These are phyloP conservation scores for Suhomyces taliae DNA, from an alignment of 1,139 yeast species.

Conservation along the genomic window DNA sequence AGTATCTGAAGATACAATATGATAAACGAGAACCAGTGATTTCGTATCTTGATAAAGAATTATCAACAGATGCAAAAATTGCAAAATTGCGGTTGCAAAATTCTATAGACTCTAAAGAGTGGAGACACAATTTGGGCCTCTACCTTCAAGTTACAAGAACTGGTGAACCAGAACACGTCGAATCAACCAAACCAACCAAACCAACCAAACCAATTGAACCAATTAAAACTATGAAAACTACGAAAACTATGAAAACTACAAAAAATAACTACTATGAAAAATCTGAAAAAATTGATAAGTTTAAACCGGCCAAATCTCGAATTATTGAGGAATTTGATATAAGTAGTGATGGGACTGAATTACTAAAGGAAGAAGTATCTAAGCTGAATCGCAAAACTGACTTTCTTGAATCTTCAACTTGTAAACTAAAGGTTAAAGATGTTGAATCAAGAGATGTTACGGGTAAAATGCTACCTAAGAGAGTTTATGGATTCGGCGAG, in stretches of 20 bases:
- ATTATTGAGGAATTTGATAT: conserved; percentile 20
- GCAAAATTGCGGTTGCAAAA: conserved; percentile 32
- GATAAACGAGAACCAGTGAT: conserved; percentile 26
- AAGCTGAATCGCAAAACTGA: conserved; percentile 1
- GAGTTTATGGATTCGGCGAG: conserved; percentile 3
- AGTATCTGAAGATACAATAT: conserved; percentile 17
- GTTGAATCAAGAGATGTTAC: conserved; percentile 2
- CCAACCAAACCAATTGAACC: not conserved
- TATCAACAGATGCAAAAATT: conserved; percentile 17
- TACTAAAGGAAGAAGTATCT: conserved; percentile 12
- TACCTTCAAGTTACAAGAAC: conserved; percentile 14
- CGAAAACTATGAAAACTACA: conserved; percentile 1
- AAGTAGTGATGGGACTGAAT: conserved; percentile 24
- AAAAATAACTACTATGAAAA: not conserved
- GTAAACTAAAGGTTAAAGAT: conserved; percentile 18
- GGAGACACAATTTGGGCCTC: conserved; percentile 24
- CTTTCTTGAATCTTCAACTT: conserved; percentile 6
- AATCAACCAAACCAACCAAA: no score
- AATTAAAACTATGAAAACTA: conserved; percentile 1
- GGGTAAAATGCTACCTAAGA: conserved; percentile 2
- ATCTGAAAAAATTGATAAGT: not conserved
- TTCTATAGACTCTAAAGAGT: conserved; percentile 25
- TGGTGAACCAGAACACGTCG: no score
- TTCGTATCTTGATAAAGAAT: conserved; percentile 22
- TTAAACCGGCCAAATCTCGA: not conserved